Conservation (phyloP, 1,139 yeast genomes). For the Taphrina pruni region DNA sequence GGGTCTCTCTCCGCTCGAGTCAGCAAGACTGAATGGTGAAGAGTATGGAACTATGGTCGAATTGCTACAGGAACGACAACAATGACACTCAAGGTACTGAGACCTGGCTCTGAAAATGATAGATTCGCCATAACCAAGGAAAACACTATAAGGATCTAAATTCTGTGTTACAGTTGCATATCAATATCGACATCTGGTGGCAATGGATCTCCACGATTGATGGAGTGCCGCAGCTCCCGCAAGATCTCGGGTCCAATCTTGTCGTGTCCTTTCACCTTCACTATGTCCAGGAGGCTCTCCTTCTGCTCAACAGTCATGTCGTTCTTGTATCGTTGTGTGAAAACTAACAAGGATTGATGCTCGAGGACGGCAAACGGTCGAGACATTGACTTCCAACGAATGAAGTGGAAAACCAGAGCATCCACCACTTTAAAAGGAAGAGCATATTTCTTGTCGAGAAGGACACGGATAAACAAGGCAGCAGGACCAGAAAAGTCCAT, state of each 20-base stretch:
- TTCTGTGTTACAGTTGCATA: constrained; percentile 36
- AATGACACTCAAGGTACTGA: neutral
- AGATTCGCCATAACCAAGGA: constrained; percentile 10
- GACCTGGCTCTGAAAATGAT: neutral
- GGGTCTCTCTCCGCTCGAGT: constrained; percentile 17
- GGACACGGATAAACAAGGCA: constrained; percentile 84
- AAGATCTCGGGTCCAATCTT: constrained; percentile 93
- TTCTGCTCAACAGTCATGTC: constrained; percentile 97
- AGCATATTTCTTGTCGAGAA: constrained; percentile 93
- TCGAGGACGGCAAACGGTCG: constrained; percentile 80
- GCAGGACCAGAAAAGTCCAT: constrained; percentile 74
- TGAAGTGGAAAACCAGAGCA: constrained; percentile 91
- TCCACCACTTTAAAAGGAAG: constrained; percentile 95
- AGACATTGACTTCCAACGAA: constrained; percentile 69
- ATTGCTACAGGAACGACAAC: neutral
- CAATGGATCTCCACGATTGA: constrained; percentile 54
- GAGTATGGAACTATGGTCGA: constrained; percentile 4
- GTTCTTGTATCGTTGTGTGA: constrained; percentile 94
- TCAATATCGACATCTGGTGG: constrained; percentile 38
- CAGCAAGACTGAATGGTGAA: constrained; percentile 25
- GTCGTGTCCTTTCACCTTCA: constrained; percentile 86
- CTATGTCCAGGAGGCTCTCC: constrained; percentile 87
- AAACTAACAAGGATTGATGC: constrained; percentile 93
- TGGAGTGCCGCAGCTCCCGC: constrained; percentile 88
- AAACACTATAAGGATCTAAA: neutral